Percentiles rank a stretch among this genome's conserved stretches.
Conservation (phyloP, 352 stramenopile species). For the Globisporangium camurandrum region DNA sequence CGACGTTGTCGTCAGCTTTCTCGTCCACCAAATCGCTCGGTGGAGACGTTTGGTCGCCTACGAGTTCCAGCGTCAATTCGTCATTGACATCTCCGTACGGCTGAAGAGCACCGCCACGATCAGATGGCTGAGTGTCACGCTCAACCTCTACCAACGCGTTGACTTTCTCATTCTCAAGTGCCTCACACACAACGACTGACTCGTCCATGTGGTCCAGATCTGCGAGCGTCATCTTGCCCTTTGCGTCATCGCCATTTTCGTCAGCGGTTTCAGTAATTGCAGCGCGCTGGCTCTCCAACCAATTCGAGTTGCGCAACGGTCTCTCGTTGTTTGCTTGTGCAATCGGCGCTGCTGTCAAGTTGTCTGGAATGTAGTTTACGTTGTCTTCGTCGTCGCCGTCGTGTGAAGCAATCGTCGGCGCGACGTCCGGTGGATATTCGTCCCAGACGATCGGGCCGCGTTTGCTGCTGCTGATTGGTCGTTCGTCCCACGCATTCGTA, state of each 20-base stretch:
- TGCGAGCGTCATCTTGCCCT: conserved; percentile 2
- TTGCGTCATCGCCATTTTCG: background rate
- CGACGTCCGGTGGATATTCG: background rate
- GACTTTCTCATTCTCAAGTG: no score
- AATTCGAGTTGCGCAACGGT: background rate
- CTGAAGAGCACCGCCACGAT: background rate
- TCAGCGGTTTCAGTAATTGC: background rate
- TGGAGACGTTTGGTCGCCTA: background rate
- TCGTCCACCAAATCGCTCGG: background rate
- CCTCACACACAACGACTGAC: no score
- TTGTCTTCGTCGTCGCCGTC: background rate
- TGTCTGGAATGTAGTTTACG: background rate
- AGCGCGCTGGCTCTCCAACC: background rate
- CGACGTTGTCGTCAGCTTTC: background rate
- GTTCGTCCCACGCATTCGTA: background rate
- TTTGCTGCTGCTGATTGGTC: background rate
- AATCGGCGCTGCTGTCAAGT: background rate
- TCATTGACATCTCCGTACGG: no score
- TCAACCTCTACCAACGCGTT: background rate
- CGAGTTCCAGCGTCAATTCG: background rate
- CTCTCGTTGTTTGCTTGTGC: background rate
- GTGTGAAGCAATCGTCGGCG: background rate
- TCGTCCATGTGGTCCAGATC: no score
- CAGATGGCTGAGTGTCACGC: no score
- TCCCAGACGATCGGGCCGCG: background rate